Evolutionary conservation across 129 eudicot genomes (phyloP).

Genomic region (Gnaphalium uliginosum): DNA sequence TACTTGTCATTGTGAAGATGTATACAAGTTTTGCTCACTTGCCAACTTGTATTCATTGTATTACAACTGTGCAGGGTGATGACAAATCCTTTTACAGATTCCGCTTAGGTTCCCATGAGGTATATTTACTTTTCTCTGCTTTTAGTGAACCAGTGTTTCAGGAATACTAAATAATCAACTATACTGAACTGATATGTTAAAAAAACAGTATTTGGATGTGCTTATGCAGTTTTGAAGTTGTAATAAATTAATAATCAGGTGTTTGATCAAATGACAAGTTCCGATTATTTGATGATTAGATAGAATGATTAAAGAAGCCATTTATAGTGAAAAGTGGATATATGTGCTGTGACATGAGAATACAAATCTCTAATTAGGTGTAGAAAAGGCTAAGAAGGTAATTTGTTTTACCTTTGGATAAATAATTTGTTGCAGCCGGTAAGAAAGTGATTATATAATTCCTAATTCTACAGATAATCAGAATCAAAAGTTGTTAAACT

Average conservation of each 20-base stretch:
- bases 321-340: neutral
- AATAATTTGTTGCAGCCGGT: neutral
- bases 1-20: conserved; percentile 10
- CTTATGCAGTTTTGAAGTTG: conserved; percentile 9
- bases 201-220: neutral
- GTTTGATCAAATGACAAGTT: neutral
- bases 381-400: neutral
- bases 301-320: neutral
- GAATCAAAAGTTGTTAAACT: no score
- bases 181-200: neutral
- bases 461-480: no score
- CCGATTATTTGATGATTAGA: neutral
- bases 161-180: neutral
- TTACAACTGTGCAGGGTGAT: conserved; percentile 64
- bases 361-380: neutral
- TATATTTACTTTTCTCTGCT: conserved; percentile 19
- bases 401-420: neutral
- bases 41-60: neutral
- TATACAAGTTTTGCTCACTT: neutral
- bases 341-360: neutral
- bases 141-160: neutral
- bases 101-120: conserved; percentile 90
- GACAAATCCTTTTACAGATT: conserved; percentile 91
- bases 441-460: neutral
- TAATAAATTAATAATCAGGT: neutral